These are phyloP conservation scores for Neonectria hederae DNA, from an alignment of 2,329 filamentous ascomycete species.

Conservation along the genomic window DNA sequence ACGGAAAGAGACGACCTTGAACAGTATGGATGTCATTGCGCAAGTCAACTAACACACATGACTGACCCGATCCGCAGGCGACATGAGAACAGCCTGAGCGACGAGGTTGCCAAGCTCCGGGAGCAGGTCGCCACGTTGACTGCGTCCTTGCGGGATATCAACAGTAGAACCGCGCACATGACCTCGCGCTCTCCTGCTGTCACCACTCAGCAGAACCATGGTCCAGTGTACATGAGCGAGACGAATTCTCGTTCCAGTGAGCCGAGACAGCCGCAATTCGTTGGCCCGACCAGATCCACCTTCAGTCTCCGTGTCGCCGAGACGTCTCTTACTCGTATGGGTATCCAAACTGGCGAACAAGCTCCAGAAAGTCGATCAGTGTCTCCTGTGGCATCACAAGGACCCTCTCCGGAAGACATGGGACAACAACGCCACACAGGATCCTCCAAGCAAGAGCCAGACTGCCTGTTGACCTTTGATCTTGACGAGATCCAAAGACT, in stretches of 20 bases:
- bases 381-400: slow-evolving; percentile 39
- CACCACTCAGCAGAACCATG: slow-evolving; percentile 28
- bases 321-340: slow-evolving; percentile 48
- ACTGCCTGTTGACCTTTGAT: slow-evolving; percentile 16
- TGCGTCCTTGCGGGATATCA: slow-evolving; percentile 36
- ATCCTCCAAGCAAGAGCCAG: not conserved
- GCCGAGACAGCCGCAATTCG: slow-evolving; percentile 48
- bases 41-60: no score
- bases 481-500: slow-evolving; percentile 10
- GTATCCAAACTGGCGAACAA: slow-evolving; percentile 42
- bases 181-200: slow-evolving; percentile 23
- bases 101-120: slow-evolving; percentile 44
- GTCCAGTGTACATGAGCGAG: slow-evolving; percentile 19
- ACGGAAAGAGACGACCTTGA: not conserved
- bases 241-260: slow-evolving; percentile 15
- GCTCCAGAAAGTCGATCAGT: slow-evolving; percentile 38
- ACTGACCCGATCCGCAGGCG: not conserved
- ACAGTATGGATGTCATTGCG: not conserved
- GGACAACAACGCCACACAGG: not conserved
- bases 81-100: slow-evolving; percentile 33
- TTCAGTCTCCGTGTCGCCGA: slow-evolving; percentile 49
- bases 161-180: slow-evolving; percentile 35
- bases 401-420: slow-evolving; percentile 35
- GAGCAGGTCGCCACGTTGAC: slow-evolving; percentile 45
- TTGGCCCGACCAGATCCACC: slow-evolving; percentile 49